Evolutionary conservation across 768 basidiomycete genomes (phyloP).

Genomic region (Rhizopogon vulgaris): DNA sequence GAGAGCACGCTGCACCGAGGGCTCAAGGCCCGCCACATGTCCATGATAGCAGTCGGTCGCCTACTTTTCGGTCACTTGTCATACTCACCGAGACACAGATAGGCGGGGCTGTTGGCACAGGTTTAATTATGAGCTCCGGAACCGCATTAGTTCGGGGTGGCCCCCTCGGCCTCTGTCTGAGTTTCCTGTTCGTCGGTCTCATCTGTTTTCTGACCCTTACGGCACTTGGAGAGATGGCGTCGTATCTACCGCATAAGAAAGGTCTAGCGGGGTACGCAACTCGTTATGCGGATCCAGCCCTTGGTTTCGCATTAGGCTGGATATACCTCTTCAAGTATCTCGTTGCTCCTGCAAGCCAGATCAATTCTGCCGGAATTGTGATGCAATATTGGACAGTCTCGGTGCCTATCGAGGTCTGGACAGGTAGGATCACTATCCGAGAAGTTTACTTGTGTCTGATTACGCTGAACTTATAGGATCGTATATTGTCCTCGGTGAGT

Average conservation of each 20-base stretch:
- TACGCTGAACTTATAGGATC: slow-evolving; percentile 31
- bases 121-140: slow-evolving; percentile 48
- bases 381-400: slow-evolving; percentile 43
- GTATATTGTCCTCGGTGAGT: slow-evolving; percentile 52
- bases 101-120: slow-evolving; percentile 49
- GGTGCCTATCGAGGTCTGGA: slow-evolving; percentile 48
- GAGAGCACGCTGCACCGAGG: slow-evolving; percentile 43
- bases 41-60: slow-evolving; percentile 46
- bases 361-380: slow-evolving; percentile 57
- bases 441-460: background rate
- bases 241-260: slow-evolving; percentile 52
- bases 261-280: slow-evolving; percentile 57
- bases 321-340: slow-evolving; percentile 62
- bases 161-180: slow-evolving; percentile 42
- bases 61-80: background rate
- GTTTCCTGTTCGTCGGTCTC: slow-evolving; percentile 45
- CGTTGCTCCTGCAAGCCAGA: slow-evolving; percentile 61
- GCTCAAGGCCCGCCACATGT: slow-evolving; percentile 50
- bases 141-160: slow-evolving; percentile 54
- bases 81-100: slow-evolving; percentile 21
- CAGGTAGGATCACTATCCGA: slow-evolving; percentile 36
- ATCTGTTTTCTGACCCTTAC: slow-evolving; percentile 59
- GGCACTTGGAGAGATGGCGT: slow-evolving; percentile 34
- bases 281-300: slow-evolving; percentile 63
- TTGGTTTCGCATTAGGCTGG: slow-evolving; percentile 54